Conservation (phyloP, 2,329 filamentous ascomycete genomes). For the Chaetoscypha palmicola region DNA sequence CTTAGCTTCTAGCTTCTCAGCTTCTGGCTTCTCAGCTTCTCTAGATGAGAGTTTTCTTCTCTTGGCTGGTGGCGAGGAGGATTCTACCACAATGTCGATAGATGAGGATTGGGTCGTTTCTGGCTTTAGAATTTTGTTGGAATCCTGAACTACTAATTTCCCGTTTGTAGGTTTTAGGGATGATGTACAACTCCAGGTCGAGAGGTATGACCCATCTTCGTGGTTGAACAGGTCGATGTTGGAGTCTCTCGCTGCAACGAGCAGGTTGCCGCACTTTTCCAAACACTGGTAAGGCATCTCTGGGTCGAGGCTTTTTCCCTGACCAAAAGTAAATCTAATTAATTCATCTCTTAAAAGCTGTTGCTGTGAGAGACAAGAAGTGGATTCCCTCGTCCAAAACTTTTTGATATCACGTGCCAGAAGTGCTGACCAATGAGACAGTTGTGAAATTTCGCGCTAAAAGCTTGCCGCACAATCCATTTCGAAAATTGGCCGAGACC, state of each 20-base stretch:
- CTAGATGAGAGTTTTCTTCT: conserved; percentile 26
- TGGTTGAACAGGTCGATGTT: conserved; percentile 62
- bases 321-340: too few relatives aligned
- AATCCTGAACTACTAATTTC: not conserved
- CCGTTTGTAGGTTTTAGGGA: conserved; percentile 4
- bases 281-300: conserved; percentile 59
- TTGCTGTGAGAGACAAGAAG: too few relatives aligned
- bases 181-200: conserved; percentile 32
- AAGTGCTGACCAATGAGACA: not conserved
- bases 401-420: conserved; percentile 3
- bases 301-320: not conserved
- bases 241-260: conserved; percentile 70
- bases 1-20: conserved; percentile 5
- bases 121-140: conserved; percentile 1
- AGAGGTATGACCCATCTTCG: conserved; percentile 49
- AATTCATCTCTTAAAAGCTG: too few relatives aligned
- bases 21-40: conserved; percentile 7
- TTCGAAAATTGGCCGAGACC: conserved; percentile 5
- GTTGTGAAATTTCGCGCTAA: not conserved
- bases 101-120: conserved; percentile 10
- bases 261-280: conserved; percentile 43
- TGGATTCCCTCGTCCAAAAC: too few relatives aligned
- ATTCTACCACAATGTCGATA: conserved; percentile 9
- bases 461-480: not conserved
- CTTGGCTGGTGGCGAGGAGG: conserved; percentile 25